Conservation (phyloP, 2,329 filamentous ascomycete species). For the Coniochaeta ligniaria region DNA sequence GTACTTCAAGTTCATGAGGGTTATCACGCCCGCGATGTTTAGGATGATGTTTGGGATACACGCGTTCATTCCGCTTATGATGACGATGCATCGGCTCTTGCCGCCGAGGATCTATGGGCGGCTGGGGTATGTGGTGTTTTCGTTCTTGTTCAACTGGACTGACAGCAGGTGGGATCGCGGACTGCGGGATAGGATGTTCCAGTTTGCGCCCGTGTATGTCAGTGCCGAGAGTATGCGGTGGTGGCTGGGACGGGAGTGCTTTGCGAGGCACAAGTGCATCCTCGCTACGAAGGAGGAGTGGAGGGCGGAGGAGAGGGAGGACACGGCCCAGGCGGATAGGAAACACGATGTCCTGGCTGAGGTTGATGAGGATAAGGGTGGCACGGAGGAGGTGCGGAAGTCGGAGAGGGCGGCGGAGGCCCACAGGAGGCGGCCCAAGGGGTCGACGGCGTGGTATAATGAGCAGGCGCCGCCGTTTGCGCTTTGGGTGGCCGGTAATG, state of each 20-base stretch:
- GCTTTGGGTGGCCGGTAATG: slow-evolving; percentile 78
- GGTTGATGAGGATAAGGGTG: slow-evolving; percentile 24
- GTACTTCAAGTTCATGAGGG: slow-evolving; percentile 86
- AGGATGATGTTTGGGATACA: slow-evolving; percentile 83
- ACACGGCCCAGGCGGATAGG: slow-evolving; percentile 33
- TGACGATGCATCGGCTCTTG: slow-evolving; percentile 66
- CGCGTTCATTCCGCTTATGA: slow-evolving; percentile 90
- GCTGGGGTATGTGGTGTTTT: slow-evolving; percentile 83
- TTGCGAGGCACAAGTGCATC: slow-evolving; percentile 74
- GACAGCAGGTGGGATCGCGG: slow-evolving; percentile 79
- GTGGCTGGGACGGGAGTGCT: slow-evolving; percentile 89
- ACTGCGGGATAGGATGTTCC: slow-evolving; percentile 76
- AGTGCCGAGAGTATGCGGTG: slow-evolving; percentile 87
- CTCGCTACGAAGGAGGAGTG: slow-evolving; percentile 68
- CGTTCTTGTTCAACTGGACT: slow-evolving; percentile 82
- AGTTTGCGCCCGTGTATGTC: slow-evolving; percentile 87
- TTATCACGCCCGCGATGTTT: slow-evolving; percentile 71
- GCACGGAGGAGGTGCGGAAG: slow-evolving; percentile 8
- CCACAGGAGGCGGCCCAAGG: slow-evolving; percentile 32
- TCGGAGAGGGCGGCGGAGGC: slow-evolving; percentile 19
- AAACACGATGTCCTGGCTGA: slow-evolving; percentile 19
- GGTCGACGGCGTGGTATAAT: slow-evolving; percentile 72
- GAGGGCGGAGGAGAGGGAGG: slow-evolving; percentile 52
- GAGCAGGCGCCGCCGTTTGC: slow-evolving; percentile 73
- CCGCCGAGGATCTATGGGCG: slow-evolving; percentile 65